phyloP scores from a whole-genome alignment of 371 early-diverging fungal genomes.

The Dichotomocladium elegans region DNA sequence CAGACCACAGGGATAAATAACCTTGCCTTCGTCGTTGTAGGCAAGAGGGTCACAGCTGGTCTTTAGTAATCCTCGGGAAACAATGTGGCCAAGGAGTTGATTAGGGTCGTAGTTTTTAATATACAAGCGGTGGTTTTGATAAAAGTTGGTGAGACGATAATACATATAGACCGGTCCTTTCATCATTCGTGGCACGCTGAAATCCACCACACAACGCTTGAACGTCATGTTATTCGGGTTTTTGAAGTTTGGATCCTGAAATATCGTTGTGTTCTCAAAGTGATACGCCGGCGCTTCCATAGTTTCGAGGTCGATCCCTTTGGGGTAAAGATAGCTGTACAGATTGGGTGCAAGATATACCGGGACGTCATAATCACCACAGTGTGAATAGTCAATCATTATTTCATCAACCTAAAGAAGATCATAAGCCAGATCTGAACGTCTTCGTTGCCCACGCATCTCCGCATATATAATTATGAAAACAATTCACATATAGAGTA shows the following conservation, averaged over 20 bases:
- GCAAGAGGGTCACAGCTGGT: constrained; percentile 60
- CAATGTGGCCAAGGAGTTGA: constrained; percentile 74
- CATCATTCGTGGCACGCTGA: constrained; percentile 67
- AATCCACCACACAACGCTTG: constrained; percentile 72
- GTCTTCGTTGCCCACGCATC: too few relatives aligned
- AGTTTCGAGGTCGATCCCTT: constrained; percentile 4
- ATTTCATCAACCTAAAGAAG: constrained; percentile 68
- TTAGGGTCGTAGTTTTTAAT: constrained; percentile 84
- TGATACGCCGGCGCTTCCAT: constrained; percentile 30
- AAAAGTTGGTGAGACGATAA: constrained; percentile 95
- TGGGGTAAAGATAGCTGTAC: constrained; percentile 19
- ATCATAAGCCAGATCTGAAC: constrained; percentile 1
- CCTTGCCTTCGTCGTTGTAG: constrained; percentile 19
- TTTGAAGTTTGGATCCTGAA: constrained; percentile 26
- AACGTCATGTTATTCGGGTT: constrained; percentile 41
- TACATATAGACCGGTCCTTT: constrained; percentile 86
- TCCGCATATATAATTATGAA: too few relatives aligned
- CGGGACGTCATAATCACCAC: constrained; percentile 44
- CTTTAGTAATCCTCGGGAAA: constrained; percentile 1
- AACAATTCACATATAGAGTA: neutral
- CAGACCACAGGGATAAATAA: constrained; percentile 96
- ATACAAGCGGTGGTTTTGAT: constrained; percentile 97
- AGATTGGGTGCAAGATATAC: constrained; percentile 26
- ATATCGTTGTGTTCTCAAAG: constrained; percentile 22
- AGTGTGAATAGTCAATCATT: constrained; percentile 88